phyloP scores from a whole-genome alignment of 306 rosid species.

The Lathyrus sativus region DNA sequence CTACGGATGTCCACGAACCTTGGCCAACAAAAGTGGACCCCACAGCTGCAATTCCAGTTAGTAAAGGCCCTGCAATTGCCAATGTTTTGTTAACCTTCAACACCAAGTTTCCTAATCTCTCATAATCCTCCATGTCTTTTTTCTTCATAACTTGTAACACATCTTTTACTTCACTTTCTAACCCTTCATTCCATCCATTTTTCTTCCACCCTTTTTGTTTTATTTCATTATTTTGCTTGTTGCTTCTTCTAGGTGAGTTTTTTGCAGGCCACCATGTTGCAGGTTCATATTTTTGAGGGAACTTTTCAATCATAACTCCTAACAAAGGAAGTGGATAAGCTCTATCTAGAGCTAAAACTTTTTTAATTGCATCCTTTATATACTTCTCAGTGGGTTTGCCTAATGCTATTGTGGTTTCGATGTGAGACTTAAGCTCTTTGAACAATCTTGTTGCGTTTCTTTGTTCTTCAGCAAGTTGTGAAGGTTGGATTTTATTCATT shows the following conservation, averaged over 20 bases:
- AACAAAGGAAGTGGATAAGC: conserved; percentile 87
- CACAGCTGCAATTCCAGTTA: conserved; percentile 65
- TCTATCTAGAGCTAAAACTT: conserved; percentile 63
- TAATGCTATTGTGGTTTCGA: conserved; percentile 50
- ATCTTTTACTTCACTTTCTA: conserved; percentile 58
- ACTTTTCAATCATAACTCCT: conserved; percentile 84
- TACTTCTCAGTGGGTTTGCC: conserved; percentile 43
- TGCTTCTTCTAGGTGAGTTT: background rate
- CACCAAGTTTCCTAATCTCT: conserved; percentile 65
- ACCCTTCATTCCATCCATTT: conserved; percentile 74
- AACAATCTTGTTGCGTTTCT: conserved; percentile 73
- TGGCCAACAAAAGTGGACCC: conserved; percentile 54
- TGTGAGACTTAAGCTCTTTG: conserved; percentile 54
- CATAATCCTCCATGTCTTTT: conserved; percentile 74
- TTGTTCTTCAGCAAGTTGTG: conserved; percentile 91
- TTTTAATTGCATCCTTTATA: conserved; percentile 51
- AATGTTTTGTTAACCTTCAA: conserved; percentile 65
- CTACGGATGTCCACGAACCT: conserved; percentile 43
- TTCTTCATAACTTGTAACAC: conserved; percentile 55
- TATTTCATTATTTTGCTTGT: background rate
- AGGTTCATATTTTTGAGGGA: conserved; percentile 59
- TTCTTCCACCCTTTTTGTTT: conserved; percentile 16
- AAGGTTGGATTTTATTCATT: conserved; percentile 83
- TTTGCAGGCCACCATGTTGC: conserved; percentile 81
- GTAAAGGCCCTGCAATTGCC: conserved; percentile 74